Conservation (phyloP, 805 yeast species). For the Candida hungchunana region DNA sequence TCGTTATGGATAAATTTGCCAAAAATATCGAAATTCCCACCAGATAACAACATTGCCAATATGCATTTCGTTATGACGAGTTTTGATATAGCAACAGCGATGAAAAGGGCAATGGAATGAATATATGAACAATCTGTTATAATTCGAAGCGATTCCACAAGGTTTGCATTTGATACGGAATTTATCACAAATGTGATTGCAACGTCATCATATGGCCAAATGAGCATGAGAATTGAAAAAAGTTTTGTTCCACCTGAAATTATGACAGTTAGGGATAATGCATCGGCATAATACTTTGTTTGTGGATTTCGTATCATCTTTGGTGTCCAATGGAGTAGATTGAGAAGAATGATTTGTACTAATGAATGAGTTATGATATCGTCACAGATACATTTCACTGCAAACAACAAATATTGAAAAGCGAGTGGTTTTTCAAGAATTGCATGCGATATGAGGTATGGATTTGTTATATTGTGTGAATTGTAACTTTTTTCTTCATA, state of each 20-base stretch:
- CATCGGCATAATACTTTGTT: constrained; percentile 29
- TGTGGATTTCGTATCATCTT: constrained; percentile 11
- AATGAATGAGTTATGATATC: constrained; percentile 37
- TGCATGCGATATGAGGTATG: constrained; percentile 28
- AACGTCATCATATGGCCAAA: constrained; percentile 94
- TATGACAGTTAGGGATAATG: constrained; percentile 62
- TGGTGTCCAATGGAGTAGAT: constrained; percentile 28
- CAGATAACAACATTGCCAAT: constrained; percentile 14
- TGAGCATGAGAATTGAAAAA: constrained; percentile 87
- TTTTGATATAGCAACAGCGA: constrained; percentile 8
- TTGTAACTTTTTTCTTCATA: constrained; percentile 62
- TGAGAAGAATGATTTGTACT: constrained; percentile 29
- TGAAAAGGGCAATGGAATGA: constrained; percentile 12
- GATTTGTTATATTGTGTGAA: constrained; percentile 12
- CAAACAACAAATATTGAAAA: constrained; percentile 54
- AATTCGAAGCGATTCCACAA: constrained; percentile 59
- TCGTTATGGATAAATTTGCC: constrained; percentile 2
- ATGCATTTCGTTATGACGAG: constrained; percentile 14
- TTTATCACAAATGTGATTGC: constrained; percentile 57
- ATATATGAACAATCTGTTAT: constrained; percentile 30
- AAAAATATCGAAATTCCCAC: constrained; percentile 2
- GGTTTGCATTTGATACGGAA: constrained; percentile 54
- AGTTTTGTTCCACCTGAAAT: constrained; percentile 77
- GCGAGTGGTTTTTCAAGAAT: constrained; percentile 34
- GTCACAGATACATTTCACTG: constrained; percentile 46